Base-by-base conservation (phyloP, 2,329 filamentous ascomycete species). In the Aureobasidium sp. region DNA sequence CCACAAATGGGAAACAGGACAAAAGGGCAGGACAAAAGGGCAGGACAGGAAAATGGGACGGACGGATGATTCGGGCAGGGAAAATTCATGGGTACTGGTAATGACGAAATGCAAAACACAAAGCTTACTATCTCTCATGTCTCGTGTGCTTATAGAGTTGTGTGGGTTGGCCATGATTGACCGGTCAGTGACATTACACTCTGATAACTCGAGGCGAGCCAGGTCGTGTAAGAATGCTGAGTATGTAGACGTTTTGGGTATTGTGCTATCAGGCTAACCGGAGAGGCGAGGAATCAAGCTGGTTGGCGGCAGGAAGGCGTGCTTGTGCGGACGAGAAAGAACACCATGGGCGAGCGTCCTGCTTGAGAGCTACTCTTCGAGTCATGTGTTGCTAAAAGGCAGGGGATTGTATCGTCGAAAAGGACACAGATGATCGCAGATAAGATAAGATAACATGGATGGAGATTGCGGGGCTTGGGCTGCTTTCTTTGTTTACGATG, bases 291-390 rank as follows among this genome's bases (percentile, higher is more conserved):
- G 21, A 22, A 16, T 16, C 45, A 22, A 16, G 53, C 49, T 66
- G 95, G n/a, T n/a, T n/a, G n/a, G n/a, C 60, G 88, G 86, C 69
- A 97, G 73, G 57, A 97, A 90, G 70, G 96, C 94, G 71, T 98
- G 97, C 78, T 90, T 95, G 68, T 87, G 81, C 66, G 97, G 70
- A 66, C 88, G 84, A 73, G 88, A 79, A 6, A 93, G 93, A 67
- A 98, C 85, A 38, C 90, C 84, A 24, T 74, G 80, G 40, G 93
- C 70, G 59, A 98, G 74, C 55, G 86, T 86, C 82, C 97, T 98
- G 64, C 84, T 81, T 68, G 83, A 78, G 61, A 98, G 72, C 93
- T 93, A 98, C 70, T 86, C 90, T 69, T n/a, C n/a, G n/a, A n/a
- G n/a, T n/a, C n/a, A n/a, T n/a, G n/a, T n/a, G n/a, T n/a, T n/a